Conservation (phyloP, 2,329 filamentous ascomycete genomes). For the Lachnellula occidentalis region DNA sequence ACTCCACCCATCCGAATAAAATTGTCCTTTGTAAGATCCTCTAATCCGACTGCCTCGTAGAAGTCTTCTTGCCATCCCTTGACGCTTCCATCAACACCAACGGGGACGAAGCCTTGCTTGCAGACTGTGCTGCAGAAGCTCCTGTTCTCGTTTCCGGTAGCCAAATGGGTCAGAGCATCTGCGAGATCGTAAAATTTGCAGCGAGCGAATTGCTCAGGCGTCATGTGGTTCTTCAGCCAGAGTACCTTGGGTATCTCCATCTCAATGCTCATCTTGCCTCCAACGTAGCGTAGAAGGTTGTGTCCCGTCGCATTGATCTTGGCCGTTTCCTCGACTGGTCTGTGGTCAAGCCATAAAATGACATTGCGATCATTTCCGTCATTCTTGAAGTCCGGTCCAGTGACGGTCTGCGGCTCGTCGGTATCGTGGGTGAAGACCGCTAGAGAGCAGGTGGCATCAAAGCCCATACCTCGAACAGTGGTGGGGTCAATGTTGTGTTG, state of each 20-base stretch:
- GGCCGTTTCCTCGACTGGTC: slow-evolving; percentile 82
- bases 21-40: slow-evolving; percentile 75
- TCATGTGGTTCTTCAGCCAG: slow-evolving; percentile 99
- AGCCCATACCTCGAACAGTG: slow-evolving; percentile 84
- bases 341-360: slow-evolving; percentile 95
- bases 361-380: slow-evolving; percentile 85
- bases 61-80: slow-evolving; percentile 99
- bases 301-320: slow-evolving; percentile 91
- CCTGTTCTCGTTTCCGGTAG: slow-evolving; percentile 83
- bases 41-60: slow-evolving; percentile 77
- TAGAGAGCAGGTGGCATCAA: slow-evolving; percentile 97
- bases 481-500: slow-evolving; percentile 73
- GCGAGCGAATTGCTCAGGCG: slow-evolving; percentile 77
- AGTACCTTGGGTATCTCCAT: slow-evolving; percentile 99
- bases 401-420: slow-evolving; percentile 86
- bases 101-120: slow-evolving; percentile 93
- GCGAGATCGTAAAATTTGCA: slow-evolving; percentile 97
- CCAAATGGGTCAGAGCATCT: slow-evolving; percentile 89
- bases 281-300: slow-evolving; percentile 91
- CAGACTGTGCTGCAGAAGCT: slow-evolving; percentile 96
- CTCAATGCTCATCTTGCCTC: slow-evolving; percentile 97
- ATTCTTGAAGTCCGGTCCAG: slow-evolving; percentile 77
- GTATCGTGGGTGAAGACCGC: slow-evolving; percentile 85
- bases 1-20: slow-evolving; percentile 94
- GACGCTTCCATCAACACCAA: slow-evolving; percentile 94